These are phyloP conservation scores for Blastobotrys niveus DNA, from an alignment of 1,139 yeast species.

Conservation along the genomic window DNA sequence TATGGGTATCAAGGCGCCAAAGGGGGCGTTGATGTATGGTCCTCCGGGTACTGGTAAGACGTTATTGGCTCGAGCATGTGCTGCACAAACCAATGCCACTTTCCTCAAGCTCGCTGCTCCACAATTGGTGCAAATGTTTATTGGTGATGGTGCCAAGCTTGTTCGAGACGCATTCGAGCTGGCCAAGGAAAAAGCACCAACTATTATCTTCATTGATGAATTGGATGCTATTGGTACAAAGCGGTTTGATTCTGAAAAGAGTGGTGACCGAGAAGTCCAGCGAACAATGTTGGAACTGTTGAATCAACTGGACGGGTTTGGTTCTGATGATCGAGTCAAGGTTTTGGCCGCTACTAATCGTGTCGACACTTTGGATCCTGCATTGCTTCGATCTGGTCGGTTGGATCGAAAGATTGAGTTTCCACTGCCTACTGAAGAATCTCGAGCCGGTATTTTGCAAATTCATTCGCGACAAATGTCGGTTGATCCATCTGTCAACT, in stretches of 20 bases:
- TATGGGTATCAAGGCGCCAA: conserved; percentile 93
- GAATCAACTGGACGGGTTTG: conserved; percentile 96
- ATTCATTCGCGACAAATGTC: conserved; percentile 97
- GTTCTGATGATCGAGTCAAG: conserved; percentile 95
- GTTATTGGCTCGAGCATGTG: conserved; percentile 95
- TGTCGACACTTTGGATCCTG: conserved; percentile 96
- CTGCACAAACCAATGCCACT: conserved; percentile 98
- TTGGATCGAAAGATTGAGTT: conserved; percentile 96
- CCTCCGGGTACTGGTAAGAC: conserved; percentile 99
- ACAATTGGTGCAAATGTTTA: conserved; percentile 96
- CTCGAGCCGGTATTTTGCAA: conserved; percentile 92
- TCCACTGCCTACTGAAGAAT: conserved; percentile 95
- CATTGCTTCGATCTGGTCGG: conserved; percentile 93
- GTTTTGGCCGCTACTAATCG: conserved; percentile 98
- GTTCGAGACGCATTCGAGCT: conserved; percentile 98
- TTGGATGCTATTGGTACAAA: conserved; percentile 98
- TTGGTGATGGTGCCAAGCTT: conserved; percentile 98
- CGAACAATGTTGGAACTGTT: conserved; percentile 97
- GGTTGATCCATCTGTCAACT: conserved; percentile 73
- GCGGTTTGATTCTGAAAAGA: conserved; percentile 94
- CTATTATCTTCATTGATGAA: conserved; percentile 95
- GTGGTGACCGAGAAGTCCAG: conserved; percentile 98
- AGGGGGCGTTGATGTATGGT: conserved; percentile 98
- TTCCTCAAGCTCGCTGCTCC: conserved; percentile 96
- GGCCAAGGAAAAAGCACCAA: conserved; percentile 97